Conservation (phyloP, 225 moss, liverwort and hornwort species). For the Antitrichia curtipendula region DNA sequence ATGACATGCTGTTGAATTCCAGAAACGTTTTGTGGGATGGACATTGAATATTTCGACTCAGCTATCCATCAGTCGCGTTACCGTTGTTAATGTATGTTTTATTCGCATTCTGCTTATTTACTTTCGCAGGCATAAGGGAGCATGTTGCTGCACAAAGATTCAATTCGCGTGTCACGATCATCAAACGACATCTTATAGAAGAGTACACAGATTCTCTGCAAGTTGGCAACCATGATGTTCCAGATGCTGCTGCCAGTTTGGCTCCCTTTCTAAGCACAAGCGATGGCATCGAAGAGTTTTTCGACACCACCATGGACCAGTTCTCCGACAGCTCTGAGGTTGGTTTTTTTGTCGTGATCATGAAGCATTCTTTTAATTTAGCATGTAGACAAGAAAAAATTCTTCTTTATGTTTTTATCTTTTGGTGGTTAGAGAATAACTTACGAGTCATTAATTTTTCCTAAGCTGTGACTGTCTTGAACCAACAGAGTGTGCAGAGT, state of each 20-base stretch:
- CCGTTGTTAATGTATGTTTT: background rate
- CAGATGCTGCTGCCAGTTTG: conserved; percentile 6
- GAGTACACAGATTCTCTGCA: conserved; percentile 35
- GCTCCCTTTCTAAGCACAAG: conserved; percentile 41
- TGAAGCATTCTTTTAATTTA: background rate
- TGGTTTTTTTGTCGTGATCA: background rate
- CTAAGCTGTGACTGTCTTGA: background rate
- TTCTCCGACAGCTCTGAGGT: conserved; percentile 66
- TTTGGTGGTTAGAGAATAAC: background rate
- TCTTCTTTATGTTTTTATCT: background rate
- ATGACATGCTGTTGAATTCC: background rate
- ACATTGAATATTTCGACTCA: background rate
- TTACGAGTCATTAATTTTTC: background rate
- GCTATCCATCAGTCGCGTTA: background rate
- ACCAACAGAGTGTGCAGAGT: conserved; percentile 24
- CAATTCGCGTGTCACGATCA: conserved; percentile 48
- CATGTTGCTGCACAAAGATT: conserved; percentile 65
- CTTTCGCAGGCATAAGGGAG: conserved; percentile 48
- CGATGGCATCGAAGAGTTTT: conserved; percentile 54
- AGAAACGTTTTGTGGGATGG: background rate
- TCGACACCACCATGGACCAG: conserved; percentile 57
- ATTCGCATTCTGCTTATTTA: background rate
- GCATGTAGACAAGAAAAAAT: background rate
- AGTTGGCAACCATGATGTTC: conserved; percentile 3
- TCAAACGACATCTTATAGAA: conserved; percentile 48